A percentile compares a stretch with the other conserved stretches of the same genome.
Conservation (phyloP, 2,329 filamentous ascomycete genomes). For the Knufia fluminis region DNA sequence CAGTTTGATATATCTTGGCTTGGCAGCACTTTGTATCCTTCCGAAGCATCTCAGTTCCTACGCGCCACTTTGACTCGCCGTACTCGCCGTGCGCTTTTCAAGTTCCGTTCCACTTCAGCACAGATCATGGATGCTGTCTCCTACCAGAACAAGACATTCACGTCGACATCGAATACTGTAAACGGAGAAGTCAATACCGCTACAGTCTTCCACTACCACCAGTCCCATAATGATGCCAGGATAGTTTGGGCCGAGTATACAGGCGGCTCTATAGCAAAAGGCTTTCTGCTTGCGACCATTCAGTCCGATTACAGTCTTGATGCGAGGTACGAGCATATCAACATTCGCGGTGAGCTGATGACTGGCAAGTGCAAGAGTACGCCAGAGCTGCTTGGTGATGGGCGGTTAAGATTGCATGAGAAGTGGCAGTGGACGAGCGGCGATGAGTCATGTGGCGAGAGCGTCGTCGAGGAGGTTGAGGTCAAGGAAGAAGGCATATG, state of each 20-base stretch:
- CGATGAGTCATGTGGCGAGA: not conserved
- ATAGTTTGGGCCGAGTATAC: slow-evolving; percentile 8
- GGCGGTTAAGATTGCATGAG: slow-evolving; percentile 4
- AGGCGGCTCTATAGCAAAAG: slow-evolving; percentile 3
- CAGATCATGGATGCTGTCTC: not conserved
- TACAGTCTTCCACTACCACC: slow-evolving; percentile 7
- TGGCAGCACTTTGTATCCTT: too few species aligned
- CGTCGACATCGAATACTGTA: slow-evolving; percentile 4
- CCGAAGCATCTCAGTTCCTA: too few species aligned
- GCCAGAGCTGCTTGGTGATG: slow-evolving; percentile 3
- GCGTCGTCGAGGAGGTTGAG: not conserved
- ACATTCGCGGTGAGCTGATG: slow-evolving; percentile 4
- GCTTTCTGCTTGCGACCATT: slow-evolving; percentile 4
- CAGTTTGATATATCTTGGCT: too few species aligned
- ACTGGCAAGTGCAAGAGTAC: slow-evolving; percentile 8
- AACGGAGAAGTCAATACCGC: slow-evolving; percentile 3
- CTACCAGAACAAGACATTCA: slow-evolving; percentile 5
- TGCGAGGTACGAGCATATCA: slow-evolving; percentile 6
- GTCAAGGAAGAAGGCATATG: too few species aligned
- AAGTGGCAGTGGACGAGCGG: slow-evolving; percentile 6
- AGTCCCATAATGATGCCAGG: not conserved
- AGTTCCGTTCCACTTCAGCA: too few species aligned
- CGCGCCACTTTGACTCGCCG: too few species aligned
- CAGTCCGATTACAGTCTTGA: not conserved
- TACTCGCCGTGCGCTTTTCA: too few species aligned